Evolutionary conservation across 257 asterid genomes (phyloP), one percentile per base, ranked within the genome.

Genomic region (Nicotiana otophora): DNA sequence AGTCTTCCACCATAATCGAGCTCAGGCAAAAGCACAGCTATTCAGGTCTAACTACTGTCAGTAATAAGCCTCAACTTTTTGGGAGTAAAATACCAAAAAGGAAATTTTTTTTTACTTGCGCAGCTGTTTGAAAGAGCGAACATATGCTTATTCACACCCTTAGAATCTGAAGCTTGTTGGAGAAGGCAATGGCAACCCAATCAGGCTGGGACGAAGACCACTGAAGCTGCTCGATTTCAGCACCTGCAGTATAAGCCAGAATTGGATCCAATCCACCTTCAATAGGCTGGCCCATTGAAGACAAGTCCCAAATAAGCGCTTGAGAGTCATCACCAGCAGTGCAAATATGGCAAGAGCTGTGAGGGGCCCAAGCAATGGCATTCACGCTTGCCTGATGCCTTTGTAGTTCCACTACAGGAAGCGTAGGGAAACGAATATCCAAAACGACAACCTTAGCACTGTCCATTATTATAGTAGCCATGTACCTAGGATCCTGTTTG

Each of bases 301-400:
- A 94, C 6, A 96, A 92, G 77, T 96, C 99, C 99, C 99, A 96
- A 33, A 96, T 96, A 83, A 96, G 89, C 58, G 99, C 98, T 87
- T 96, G 99, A 0, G 99, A 94, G 87, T 94, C 98, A 63, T 96
- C 99, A 72, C 98, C 99, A 0, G 98, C 98, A 15, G 99, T 96
- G 87, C 98, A 96, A 82, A 96, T 96, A 86, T 96, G 99, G 90
- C 99, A 96, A 19, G 98, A 93, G 77, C 98, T 96, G 74, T 96
- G 99, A 14, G 99, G 99, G 9, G 99, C 99, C 99, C 99, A 94
- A 1, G 98, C 99, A 63, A 94, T 89, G 23, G 98, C 99, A 46
- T 92, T 96, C 79, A 96, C 98, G n/a, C 98, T 87, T 1, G 98
- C 95, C 90, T 96, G 99, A 83, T 96, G 99, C 83, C 99, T 88